These are phyloP conservation scores for Heliamphora pulchella DNA, from an alignment of 179 eudicot genomes.

Conservation along the genomic window DNA sequence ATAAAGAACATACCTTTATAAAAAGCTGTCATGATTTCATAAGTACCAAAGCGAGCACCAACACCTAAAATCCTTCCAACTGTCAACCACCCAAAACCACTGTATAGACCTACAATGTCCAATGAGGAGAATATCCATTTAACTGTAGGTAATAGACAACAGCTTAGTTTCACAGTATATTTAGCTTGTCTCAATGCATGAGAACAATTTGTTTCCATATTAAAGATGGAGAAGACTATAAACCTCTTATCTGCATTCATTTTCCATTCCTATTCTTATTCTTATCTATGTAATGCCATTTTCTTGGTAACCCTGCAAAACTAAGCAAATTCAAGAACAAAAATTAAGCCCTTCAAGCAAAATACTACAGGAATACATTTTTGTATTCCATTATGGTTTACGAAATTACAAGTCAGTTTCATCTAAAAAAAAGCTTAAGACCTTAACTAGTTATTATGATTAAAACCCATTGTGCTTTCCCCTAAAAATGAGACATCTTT, in stretches of 20 bases:
- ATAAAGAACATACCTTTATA: constrained; percentile 42
- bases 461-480: neutral
- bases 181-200: too few species aligned
- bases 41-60: constrained; percentile 77
- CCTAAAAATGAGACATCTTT: neutral
- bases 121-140: neutral
- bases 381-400: neutral
- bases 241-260: too few species aligned
- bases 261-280: too few species aligned
- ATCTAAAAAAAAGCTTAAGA: neutral
- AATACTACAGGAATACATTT: neutral
- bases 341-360: neutral
- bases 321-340: neutral
- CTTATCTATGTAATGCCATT: too few species aligned
- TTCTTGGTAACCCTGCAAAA: neutral
- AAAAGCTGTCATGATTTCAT: constrained; percentile 74
- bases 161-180: neutral
- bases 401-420: neutral
- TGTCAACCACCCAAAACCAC: constrained; percentile 67
- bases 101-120: constrained; percentile 46
- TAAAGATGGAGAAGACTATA: neutral
- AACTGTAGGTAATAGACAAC: neutral
- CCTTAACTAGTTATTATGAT: neutral
- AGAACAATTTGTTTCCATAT: neutral
- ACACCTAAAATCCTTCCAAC: constrained; percentile 59